Evolutionary conservation across 495 filamentous ascomycete genomes (phyloP).

Genomic region (Jackrogersella minutella): DNA sequence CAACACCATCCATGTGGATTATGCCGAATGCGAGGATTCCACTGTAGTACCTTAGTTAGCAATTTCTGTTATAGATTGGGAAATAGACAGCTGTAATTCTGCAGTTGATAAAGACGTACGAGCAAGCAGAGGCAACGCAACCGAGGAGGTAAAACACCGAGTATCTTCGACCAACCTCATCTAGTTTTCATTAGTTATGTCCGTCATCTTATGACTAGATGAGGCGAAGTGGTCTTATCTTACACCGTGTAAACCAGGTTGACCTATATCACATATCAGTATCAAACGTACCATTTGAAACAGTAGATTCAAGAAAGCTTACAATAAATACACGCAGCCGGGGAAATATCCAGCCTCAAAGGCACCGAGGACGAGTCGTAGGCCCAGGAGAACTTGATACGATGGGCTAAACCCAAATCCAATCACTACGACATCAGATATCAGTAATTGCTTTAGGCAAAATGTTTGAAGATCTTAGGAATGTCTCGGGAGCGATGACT

Average conservation of each 20-base stretch:
- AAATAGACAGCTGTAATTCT: neutral
- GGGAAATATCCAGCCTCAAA: conserved; percentile 71
- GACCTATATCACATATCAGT: conserved; percentile 38
- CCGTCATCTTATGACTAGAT: neutral
- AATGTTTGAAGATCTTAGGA: too few relatives aligned
- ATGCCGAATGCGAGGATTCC: conserved; percentile 71
- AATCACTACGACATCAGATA: too few relatives aligned
- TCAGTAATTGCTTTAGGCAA: too few relatives aligned
- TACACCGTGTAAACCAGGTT: conserved; percentile 66
- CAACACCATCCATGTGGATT: conserved; percentile 60
- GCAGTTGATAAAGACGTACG: conserved; percentile 19
- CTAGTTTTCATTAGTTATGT: conserved; percentile 31
- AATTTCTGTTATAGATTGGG: too few relatives aligned
- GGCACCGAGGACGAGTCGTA: conserved; percentile 65
- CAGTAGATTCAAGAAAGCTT: neutral
- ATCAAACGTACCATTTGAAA: neutral
- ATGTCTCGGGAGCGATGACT: too few relatives aligned
- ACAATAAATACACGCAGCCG: conserved; percentile 65
- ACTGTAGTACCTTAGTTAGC: conserved; percentile 63
- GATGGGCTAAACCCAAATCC: conserved; percentile 63
- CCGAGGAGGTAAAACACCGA: conserved; percentile 70
- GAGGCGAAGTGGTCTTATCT: neutral
- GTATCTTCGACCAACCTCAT: conserved; percentile 67
- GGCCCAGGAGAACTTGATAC: conserved; percentile 56
- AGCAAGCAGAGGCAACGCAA: conserved; percentile 63